These are phyloP conservation scores for Candida glaebosa DNA, from an alignment of 805 yeast genomes.

Conservation along the genomic window DNA sequence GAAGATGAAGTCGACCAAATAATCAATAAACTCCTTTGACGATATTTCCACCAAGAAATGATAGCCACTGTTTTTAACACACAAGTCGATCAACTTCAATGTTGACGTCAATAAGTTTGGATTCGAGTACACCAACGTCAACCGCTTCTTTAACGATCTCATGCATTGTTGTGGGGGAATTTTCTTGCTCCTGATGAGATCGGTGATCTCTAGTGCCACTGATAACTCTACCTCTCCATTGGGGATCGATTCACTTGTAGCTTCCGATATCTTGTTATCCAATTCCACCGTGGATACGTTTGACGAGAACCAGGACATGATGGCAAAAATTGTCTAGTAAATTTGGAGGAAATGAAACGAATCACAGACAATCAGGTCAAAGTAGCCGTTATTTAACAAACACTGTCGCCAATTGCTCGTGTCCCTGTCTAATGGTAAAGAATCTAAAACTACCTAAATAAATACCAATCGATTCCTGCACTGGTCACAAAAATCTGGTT, in stretches of 20 bases:
- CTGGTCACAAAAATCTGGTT: too few relatives aligned
- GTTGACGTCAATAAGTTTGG: slow-evolving; percentile 79
- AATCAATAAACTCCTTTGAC: slow-evolving; percentile 82
- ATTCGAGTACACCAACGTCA: slow-evolving; percentile 55
- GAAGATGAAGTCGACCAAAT: slow-evolving; percentile 50
- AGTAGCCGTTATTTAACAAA: too few relatives aligned
- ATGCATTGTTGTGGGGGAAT: slow-evolving; percentile 78
- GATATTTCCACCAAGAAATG: slow-evolving; percentile 79
- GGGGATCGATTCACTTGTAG: slow-evolving; percentile 88
- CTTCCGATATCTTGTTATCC: slow-evolving; percentile 65
- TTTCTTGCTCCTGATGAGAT: slow-evolving; percentile 76
- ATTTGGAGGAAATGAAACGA: background rate
- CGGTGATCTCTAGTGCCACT: slow-evolving; percentile 79
- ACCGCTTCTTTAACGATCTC: slow-evolving; percentile 75
- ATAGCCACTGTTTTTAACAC: slow-evolving; percentile 89
- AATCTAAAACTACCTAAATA: too few relatives aligned
- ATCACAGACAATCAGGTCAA: too few relatives aligned
- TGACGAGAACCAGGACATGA: slow-evolving; percentile 51
- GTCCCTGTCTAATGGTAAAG: too few relatives aligned
- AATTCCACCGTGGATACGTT: slow-evolving; percentile 36
- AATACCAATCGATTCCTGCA: too few relatives aligned
- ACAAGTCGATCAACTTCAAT: slow-evolving; percentile 74
- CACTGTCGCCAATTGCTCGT: too few relatives aligned
- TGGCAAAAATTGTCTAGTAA: background rate
- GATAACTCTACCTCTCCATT: slow-evolving; percentile 81